Evolutionary conservation across 306 rosid genomes (phyloP).

Genomic region (Vicia villosa): DNA sequence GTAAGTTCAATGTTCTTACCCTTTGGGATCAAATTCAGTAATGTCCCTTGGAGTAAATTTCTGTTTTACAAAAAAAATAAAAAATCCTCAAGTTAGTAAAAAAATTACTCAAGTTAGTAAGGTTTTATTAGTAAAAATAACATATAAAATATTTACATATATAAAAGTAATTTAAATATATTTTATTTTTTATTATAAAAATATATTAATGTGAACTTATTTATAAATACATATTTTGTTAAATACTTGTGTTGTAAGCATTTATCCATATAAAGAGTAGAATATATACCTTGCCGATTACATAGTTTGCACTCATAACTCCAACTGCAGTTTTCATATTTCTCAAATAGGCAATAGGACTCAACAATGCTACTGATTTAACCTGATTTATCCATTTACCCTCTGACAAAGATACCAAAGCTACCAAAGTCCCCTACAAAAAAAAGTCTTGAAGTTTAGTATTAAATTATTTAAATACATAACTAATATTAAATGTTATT

Average conservation of each 20-base stretch:
- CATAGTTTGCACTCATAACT: conserved; percentile 46
- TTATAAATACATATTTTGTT: no score
- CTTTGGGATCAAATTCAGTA: conserved; percentile 68
- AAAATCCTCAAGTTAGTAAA: conserved; percentile 2
- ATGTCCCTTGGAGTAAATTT: conserved; percentile 34
- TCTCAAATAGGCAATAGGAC: conserved; percentile 78
- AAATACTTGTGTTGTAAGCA: no score
- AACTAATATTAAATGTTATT: not conserved
- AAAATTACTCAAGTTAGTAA: no score
- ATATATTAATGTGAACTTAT: no score
- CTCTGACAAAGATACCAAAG: conserved; percentile 61
- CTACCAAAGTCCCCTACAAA: conserved; percentile 72
- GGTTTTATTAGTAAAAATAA: no score
- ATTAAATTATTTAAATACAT: not conserved
- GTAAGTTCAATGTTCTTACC: conserved; percentile 39
- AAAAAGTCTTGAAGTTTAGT: conserved; percentile 22
- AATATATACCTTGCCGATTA: conserved; percentile 54
- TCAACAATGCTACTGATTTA: conserved; percentile 65
- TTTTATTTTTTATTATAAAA: no score
- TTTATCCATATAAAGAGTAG: not conserved
- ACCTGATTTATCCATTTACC: conserved; percentile 55
- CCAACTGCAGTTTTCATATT: conserved; percentile 61
- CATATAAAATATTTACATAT: no score
- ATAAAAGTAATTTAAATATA: no score
- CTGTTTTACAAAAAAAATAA: conserved; percentile 38